Evolutionary conservation across 2,329 filamentous ascomycete species (phyloP).

Genomic region (Aspergillus luchuensis): DNA sequence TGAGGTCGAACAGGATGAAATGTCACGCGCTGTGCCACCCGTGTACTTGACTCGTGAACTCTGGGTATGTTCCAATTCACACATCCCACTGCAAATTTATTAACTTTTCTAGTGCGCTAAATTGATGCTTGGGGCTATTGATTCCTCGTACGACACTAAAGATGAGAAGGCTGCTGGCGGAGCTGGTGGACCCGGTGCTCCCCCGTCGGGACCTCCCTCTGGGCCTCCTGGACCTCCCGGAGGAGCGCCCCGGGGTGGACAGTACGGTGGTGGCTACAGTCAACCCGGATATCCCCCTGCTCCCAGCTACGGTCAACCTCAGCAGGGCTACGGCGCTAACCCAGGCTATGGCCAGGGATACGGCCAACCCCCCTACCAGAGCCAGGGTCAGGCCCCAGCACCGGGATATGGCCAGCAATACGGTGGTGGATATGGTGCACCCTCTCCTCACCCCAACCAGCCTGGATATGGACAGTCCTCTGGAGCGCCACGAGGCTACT

Average conservation of each 20-base stretch:
- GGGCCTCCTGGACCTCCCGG: slow-evolving; percentile 15
- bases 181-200: slow-evolving; percentile 18
- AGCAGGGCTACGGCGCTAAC: slow-evolving; percentile 24
- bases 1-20: slow-evolving; percentile 68
- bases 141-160: slow-evolving; percentile 65
- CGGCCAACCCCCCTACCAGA: slow-evolving; percentile 13
- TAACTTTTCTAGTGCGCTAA: slow-evolving; percentile 56
- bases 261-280: slow-evolving; percentile 39
- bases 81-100: not conserved
- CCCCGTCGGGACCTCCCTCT: slow-evolving; percentile 16
- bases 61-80: slow-evolving; percentile 51
- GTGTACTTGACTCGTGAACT: slow-evolving; percentile 66
- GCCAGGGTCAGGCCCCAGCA: slow-evolving; percentile 18
- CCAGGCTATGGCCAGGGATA: slow-evolving; percentile 9
- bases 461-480: slow-evolving; percentile 19
- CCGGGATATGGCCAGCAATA: slow-evolving; percentile 25
- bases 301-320: slow-evolving; percentile 25
- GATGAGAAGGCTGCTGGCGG: slow-evolving; percentile 59
- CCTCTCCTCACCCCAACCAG: slow-evolving; percentile 18
- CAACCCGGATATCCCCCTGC: slow-evolving; percentile 27
- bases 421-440: slow-evolving; percentile 28
- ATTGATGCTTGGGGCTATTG: slow-evolving; percentile 67
- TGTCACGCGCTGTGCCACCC: slow-evolving; percentile 62
- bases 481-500: slow-evolving; percentile 21
- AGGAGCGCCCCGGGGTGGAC: slow-evolving; percentile 34